phyloP scores from a whole-genome alignment of 1,284 basidiomycete species.

The Ustilago sp. region DNA sequence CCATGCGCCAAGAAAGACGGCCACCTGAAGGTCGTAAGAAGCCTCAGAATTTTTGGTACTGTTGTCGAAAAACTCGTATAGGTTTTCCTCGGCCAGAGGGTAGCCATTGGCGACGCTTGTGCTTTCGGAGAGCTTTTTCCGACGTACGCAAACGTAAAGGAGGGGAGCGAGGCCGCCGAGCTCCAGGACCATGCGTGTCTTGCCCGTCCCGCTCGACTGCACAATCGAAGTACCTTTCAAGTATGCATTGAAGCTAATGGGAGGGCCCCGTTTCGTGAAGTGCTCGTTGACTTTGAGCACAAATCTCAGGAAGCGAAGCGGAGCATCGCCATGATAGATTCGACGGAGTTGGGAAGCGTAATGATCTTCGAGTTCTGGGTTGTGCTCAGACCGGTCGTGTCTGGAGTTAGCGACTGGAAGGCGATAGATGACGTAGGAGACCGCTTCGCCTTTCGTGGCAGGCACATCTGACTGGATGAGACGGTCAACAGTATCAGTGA shows the following conservation, averaged over 20 bases:
- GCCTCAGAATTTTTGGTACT: background rate
- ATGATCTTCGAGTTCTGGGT: background rate
- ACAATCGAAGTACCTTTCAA: slow-evolving; percentile 18
- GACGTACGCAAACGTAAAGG: slow-evolving; percentile 29
- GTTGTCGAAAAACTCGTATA: slow-evolving; percentile 6
- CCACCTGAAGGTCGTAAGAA: slow-evolving; percentile 12
- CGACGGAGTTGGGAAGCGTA: slow-evolving; percentile 4
- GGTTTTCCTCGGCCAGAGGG: slow-evolving; percentile 10
- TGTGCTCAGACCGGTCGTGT: background rate
- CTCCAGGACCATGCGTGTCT: slow-evolving; percentile 27
- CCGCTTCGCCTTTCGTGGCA: background rate
- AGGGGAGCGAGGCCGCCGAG: slow-evolving; percentile 9
- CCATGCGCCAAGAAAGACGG: background rate
- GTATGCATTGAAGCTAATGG: background rate
- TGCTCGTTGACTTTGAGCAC: background rate
- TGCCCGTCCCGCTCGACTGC: slow-evolving; percentile 39
- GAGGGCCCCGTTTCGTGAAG: background rate
- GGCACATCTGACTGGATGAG: background rate
- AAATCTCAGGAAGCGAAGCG: slow-evolving; percentile 11
- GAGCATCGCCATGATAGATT: slow-evolving; percentile 11
- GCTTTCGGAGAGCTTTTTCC: background rate
- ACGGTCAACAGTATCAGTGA: background rate
- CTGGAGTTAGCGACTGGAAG: background rate
- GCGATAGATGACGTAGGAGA: background rate
- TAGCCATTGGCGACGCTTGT: slow-evolving; percentile 1